Evolutionary conservation across 2,329 filamentous ascomycete genomes (phyloP).

Genomic region (Ophiostoma ips): DNA sequence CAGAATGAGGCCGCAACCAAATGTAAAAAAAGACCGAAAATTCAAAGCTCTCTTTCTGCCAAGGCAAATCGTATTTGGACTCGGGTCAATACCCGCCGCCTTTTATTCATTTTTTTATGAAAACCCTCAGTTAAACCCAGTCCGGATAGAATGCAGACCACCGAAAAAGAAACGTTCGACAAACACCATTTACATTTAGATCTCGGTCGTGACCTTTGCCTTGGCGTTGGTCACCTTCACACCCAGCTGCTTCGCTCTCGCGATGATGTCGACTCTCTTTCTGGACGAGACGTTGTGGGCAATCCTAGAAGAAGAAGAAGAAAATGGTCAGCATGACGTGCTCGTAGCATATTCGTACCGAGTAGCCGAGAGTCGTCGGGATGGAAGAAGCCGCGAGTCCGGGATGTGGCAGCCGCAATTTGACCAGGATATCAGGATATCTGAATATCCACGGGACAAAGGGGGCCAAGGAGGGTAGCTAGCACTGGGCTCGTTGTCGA

Average conservation of each 20-base stretch:
- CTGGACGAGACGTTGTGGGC: conserved; percentile 94
- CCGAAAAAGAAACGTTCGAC: conserved; percentile 1
- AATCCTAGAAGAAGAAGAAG: conserved; percentile 70
- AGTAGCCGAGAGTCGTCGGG: too few relatives aligned
- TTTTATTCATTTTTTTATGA: conserved; percentile 5
- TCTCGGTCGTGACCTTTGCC: conserved; percentile 96
- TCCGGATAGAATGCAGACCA: conserved; percentile 10
- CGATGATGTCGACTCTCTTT: conserved; percentile 97
- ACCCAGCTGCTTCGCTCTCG: conserved; percentile 92
- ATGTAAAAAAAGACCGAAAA: too few relatives aligned
- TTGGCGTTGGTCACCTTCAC: conserved; percentile 99
- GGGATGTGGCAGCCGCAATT: too few relatives aligned
- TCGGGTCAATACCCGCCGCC: conserved; percentile 1
- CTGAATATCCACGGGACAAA: too few relatives aligned
- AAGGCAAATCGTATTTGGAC: not conserved
- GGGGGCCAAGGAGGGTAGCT: too few relatives aligned
- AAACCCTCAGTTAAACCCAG: conserved; percentile 8
- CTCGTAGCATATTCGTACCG: too few relatives aligned
- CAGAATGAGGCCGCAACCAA: too few relatives aligned
- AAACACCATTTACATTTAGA: conserved; percentile 43
- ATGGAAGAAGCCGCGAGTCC: not conserved
- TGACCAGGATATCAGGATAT: too few relatives aligned
- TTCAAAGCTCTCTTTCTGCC: too few relatives aligned
- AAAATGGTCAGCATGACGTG: too few relatives aligned
- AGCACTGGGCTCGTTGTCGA: too few relatives aligned